Percentiles rank a stretch among this genome's conserved stretches.
Evolutionary conservation across 331 rosid species (phyloP).

Genomic region (Malus hybrid): DNA sequence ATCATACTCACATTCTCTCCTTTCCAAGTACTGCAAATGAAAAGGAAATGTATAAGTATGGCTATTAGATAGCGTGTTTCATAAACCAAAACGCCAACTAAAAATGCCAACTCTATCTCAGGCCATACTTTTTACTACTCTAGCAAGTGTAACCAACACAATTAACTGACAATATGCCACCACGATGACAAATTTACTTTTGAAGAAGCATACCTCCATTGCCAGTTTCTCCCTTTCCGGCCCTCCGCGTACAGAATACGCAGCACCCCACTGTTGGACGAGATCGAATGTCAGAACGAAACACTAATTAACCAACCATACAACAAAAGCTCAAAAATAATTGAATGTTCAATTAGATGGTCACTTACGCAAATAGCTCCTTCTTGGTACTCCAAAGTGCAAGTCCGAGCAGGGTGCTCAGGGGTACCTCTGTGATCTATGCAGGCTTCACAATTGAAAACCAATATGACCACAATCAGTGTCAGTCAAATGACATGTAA

Average conservation of each 20-base stretch:
- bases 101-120: not conserved
- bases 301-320: not conserved
- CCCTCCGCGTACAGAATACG: constrained; percentile 68
- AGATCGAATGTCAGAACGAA: not conserved
- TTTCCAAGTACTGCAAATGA: constrained; percentile 70
- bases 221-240: constrained; percentile 67
- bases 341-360: not conserved
- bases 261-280: constrained; percentile 82
- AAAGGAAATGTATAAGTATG: not conserved
- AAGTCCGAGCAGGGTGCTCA: constrained; percentile 86
- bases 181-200: not conserved
- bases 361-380: constrained; percentile 73
- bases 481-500: not conserved
- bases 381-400: constrained; percentile 74
- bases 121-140: not conserved
- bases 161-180: not conserved
- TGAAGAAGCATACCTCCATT: constrained; percentile 60
- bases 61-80: not conserved
- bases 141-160: not conserved
- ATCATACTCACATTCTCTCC: constrained; percentile 93
- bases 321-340: not conserved
- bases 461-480: not conserved
- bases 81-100: not conserved
- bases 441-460: constrained; percentile 49
- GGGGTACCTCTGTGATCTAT: constrained; percentile 93